Percentiles rank a stretch among this genome's conserved stretches.
phyloP scores from a whole-genome alignment of 352 stramenopile genomes.

The Nothophytophthora sp. region DNA sequence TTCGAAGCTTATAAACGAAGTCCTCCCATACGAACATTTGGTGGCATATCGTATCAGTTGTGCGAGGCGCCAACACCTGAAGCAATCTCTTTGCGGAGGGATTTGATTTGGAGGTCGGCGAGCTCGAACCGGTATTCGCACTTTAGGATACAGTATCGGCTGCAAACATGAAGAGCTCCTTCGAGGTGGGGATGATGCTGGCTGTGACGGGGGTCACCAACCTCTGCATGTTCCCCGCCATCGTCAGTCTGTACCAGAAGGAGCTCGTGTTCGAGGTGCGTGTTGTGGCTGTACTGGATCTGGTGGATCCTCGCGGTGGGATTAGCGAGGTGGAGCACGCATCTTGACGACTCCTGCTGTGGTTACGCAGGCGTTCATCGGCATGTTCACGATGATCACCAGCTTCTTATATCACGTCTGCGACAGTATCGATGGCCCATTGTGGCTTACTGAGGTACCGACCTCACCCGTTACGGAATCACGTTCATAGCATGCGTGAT shows the following conservation, averaged over 20 bases:
- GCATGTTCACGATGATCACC: conserved; percentile 76
- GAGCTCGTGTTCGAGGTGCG: conserved; percentile 77
- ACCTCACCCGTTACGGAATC: not conserved
- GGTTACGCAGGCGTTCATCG: conserved; percentile 60
- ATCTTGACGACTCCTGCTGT: not conserved
- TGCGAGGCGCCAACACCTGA: not conserved
- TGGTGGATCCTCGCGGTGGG: too few relatives aligned
- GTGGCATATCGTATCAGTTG: not conserved
- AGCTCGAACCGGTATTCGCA: too few relatives aligned
- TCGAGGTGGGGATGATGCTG: conserved; percentile 75
- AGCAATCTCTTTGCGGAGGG: not conserved
- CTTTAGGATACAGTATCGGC: too few relatives aligned
- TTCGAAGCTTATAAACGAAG: not conserved
- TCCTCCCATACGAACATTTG: conserved; percentile 19
- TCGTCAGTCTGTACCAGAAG: conserved; percentile 54
- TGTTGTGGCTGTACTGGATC: not conserved
- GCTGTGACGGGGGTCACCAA: conserved; percentile 74
- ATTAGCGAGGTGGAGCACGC: too few relatives aligned
- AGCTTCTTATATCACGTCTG: conserved; percentile 83
- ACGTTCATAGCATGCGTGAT: not conserved
- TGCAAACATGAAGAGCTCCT: conserved; percentile 51
- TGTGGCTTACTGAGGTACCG: conserved; percentile 75
- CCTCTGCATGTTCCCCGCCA: conserved; percentile 76
- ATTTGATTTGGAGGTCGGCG: too few relatives aligned
- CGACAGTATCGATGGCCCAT: conserved; percentile 70